Base-by-base conservation (phyloP, 495 filamentous ascomycete species). In the Beverwykella pulmonaria region DNA sequence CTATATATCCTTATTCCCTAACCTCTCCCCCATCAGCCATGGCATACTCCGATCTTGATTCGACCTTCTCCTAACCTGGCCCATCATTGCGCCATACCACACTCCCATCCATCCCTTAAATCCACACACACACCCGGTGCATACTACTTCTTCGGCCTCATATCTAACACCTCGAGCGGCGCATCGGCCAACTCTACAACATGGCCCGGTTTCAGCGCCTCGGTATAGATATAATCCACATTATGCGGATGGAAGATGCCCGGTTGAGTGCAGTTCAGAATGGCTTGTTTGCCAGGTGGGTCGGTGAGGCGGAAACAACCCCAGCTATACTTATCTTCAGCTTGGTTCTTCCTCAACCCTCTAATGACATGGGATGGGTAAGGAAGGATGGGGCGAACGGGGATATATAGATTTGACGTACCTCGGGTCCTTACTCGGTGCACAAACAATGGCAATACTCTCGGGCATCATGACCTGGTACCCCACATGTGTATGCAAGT, bases 391-490 rank as follows among this genome's bases (percentile, higher is more conserved):
- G n/a, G n/a, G n/a, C n/a, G n/a, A n/a, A n/a, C n/a, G 48, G 19
- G 1, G 10, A 29, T 12, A 52, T 23, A 29, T 23, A 56, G 34
- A 17, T 63, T 36, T 22, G 25, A 20, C 87, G 80, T 76, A 91
- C 84, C 83, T 87, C 46, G 92, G 91, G 15, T 82, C 79, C 63
- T 88, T 89, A 48, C 83, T 89, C 14, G 94, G 94, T 29, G 95
- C 91, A 77, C 95, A 98, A 49, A 98, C 94, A 68, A 98, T 95
- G 8, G 95, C 94, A 72, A 98, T 93, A 72, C 90, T 93, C 80
- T 98, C 94, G 17, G 90, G 86, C 74, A 98, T 82, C 92, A 94
- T 95, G 26, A 91, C 84, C 75, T 98, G 94, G 75, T 97, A 98
- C 20, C 91, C 92, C 30, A 84, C 83, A 71, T 97, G 94, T 0